Evolutionary conservation across 192 early-diverging fungal species (phyloP).

Genomic region (Geranomyces michiganensis): DNA sequence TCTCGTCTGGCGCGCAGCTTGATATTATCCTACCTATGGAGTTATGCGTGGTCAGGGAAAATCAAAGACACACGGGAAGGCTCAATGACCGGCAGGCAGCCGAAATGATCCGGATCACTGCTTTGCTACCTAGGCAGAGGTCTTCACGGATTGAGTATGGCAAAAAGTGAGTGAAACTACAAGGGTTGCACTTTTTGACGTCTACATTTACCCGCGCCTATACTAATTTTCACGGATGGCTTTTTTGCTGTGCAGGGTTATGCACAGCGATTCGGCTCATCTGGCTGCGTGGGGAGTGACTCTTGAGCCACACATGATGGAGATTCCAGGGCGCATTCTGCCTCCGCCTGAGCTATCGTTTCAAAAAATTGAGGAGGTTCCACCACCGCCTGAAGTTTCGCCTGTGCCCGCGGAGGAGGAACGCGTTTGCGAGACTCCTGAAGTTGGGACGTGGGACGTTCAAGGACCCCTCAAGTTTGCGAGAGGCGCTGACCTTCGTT

Average conservation of each 20-base stretch:
- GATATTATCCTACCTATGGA: slow-evolving; percentile 82
- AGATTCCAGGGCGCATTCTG: slow-evolving; percentile 37
- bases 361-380: not conserved
- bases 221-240: too few species aligned
- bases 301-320: slow-evolving; percentile 41
- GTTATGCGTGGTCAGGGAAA: slow-evolving; percentile 76
- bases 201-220: too few species aligned
- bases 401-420: not conserved
- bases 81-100: slow-evolving; percentile 81
- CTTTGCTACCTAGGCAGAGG: slow-evolving; percentile 70
- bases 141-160: slow-evolving; percentile 59
- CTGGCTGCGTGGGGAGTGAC: slow-evolving; percentile 37
- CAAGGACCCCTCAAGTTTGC: slow-evolving; percentile 58
- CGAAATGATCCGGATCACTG: slow-evolving; percentile 91
- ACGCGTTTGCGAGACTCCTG: slow-evolving; percentile 44
- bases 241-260: slow-evolving; percentile 16
- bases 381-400: not conserved
- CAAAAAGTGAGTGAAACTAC: slow-evolving; percentile 39
- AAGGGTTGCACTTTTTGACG: too few species aligned
- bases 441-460: slow-evolving; percentile 81
- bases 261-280: slow-evolving; percentile 21
- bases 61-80: slow-evolving; percentile 79
- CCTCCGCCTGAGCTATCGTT: slow-evolving; percentile 28
- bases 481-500: slow-evolving; percentile 68
- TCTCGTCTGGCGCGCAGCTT: slow-evolving; percentile 64